Evolutionary conservation across 768 basidiomycete species (phyloP), one percentile per base, ranked within the genome.

Genomic region (Leccinum sublutescens): DNA sequence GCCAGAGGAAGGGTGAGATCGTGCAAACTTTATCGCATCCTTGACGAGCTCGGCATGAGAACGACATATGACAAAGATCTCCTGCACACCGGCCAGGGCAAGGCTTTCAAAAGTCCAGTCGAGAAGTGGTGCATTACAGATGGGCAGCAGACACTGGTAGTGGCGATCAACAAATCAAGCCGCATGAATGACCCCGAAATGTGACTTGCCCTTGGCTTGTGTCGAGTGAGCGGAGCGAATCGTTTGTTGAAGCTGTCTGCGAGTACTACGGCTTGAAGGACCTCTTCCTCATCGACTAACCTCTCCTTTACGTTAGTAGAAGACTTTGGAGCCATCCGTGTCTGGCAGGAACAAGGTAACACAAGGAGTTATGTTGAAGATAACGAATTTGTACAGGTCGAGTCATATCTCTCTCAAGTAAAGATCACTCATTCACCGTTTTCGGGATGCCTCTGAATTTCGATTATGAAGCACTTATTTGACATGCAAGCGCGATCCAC

Each of bases 91-190:
- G 34, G 94, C 93, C n/a, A 97, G 80, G 29, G 93, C 87, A 36
- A 99, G 83, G 71, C 90, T 90, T 71, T 99, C 97, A 60, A 98
- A 88, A 3, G 97, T 98, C 95, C 96, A 98, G 66, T 93, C 92
- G 34, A 99, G 80, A 31, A 99, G 76, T 4, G 95, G 89, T 0
- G 91, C 89, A 74, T 98, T 98, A 76, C 95, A 95, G 64, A 98
- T 84, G 1, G 96, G 97, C 23, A 98, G 79, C 11, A 98, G 81
- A 74, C 93, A 95, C 93, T 95, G 62, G 58, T 25, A 61, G 64
- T 52, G 49, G 58, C 60, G 65, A 65, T 58, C 50, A 62, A 54
- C 40, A 36, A 47, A 59, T 66, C 45, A 66, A 62, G 49, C 60
- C 51, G 34, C 58, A 23, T 55, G 52, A 55, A 56, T 29, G 52